Percentiles rank a stretch among this genome's conserved stretches.
Conservation (phyloP, 805 yeast species). For the Hanseniaspora taiwanica region DNA sequence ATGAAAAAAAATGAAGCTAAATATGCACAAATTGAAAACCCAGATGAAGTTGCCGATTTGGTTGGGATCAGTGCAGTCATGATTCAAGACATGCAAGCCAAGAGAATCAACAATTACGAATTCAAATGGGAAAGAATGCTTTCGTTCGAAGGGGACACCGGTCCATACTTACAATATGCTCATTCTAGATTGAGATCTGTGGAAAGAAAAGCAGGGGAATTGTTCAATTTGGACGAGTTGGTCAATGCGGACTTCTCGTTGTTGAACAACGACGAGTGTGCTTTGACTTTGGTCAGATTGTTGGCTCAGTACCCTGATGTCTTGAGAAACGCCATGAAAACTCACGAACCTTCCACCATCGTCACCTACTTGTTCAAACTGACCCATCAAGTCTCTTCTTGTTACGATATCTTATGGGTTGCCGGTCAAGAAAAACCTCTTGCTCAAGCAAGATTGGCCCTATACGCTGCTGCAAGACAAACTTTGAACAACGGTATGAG, state of each 20-base stretch:
- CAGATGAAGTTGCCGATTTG: slow-evolving; percentile 88
- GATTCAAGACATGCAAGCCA: slow-evolving; percentile 98
- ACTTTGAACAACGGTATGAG: slow-evolving; percentile 82
- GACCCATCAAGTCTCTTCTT: slow-evolving; percentile 89
- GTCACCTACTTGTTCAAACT: slow-evolving; percentile 88
- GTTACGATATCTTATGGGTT: slow-evolving; percentile 93
- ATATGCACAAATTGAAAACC: slow-evolving; percentile 85
- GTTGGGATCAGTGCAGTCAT: slow-evolving; percentile 95
- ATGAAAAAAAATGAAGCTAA: slow-evolving; percentile 87
- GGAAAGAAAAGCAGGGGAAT: slow-evolving; percentile 61
- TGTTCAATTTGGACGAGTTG: slow-evolving; percentile 30
- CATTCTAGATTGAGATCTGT: slow-evolving; percentile 94
- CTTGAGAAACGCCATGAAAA: slow-evolving; percentile 67
- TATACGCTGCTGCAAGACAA: slow-evolving; percentile 81
- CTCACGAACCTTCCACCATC: slow-evolving; percentile 83
- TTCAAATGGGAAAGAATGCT: slow-evolving; percentile 98
- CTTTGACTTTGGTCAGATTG: slow-evolving; percentile 57
- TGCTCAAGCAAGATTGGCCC: slow-evolving; percentile 83
- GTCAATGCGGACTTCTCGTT: slow-evolving; percentile 42
- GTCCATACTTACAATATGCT: slow-evolving; percentile 96
- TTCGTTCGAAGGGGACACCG: slow-evolving; percentile 98
- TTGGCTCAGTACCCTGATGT: slow-evolving; percentile 88
- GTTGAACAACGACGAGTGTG: slow-evolving; percentile 52
- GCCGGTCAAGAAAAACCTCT: slow-evolving; percentile 84
- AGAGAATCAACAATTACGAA: slow-evolving; percentile 89